Conservation (phyloP, 352 stramenopile species). For the Pythium oligandrum region DNA sequence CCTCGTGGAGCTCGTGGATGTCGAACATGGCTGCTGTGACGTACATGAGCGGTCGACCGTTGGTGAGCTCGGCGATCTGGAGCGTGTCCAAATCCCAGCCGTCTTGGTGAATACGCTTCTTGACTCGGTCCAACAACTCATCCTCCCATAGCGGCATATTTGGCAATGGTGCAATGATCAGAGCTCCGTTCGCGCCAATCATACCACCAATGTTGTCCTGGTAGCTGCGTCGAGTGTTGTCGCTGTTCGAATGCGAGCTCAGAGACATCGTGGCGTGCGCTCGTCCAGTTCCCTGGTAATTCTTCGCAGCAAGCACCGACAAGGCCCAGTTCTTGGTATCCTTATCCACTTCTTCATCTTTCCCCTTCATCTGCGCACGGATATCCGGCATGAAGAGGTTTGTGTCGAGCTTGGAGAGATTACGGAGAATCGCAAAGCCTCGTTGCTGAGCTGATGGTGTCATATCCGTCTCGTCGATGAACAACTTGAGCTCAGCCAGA, state of each 20-base stretch:
- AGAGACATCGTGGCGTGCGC: conserved; percentile 50
- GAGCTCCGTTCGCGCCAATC: conserved; percentile 10
- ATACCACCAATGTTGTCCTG: conserved; percentile 34
- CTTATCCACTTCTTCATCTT: conserved; percentile 63
- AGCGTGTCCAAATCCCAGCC: conserved; percentile 71
- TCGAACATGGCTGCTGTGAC: conserved; percentile 77
- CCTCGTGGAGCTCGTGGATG: conserved; percentile 70
- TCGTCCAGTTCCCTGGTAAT: conserved; percentile 57
- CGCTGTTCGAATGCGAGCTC: conserved; percentile 69
- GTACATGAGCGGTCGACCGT: conserved; percentile 71
- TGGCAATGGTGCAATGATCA: conserved; percentile 32
- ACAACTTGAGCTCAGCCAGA: conserved; percentile 70
- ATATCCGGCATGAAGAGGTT: conserved; percentile 83
- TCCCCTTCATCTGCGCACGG: conserved; percentile 72
- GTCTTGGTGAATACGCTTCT: conserved; percentile 50
- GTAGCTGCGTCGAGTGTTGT: conserved; percentile 42
- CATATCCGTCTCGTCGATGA: conserved; percentile 66
- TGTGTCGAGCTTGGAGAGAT: conserved; percentile 70
- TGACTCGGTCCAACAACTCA: conserved; percentile 38
- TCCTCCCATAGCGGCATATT: conserved; percentile 63
- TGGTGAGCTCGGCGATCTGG: conserved; percentile 59
- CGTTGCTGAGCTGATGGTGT: conserved; percentile 49
- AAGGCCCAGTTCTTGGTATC: conserved; percentile 83
- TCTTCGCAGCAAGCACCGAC: conserved; percentile 66
- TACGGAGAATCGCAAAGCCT: conserved; percentile 55